Evolutionary conservation across 192 early-diverging fungal genomes (phyloP).

Genomic region (Podila epicladia): DNA sequence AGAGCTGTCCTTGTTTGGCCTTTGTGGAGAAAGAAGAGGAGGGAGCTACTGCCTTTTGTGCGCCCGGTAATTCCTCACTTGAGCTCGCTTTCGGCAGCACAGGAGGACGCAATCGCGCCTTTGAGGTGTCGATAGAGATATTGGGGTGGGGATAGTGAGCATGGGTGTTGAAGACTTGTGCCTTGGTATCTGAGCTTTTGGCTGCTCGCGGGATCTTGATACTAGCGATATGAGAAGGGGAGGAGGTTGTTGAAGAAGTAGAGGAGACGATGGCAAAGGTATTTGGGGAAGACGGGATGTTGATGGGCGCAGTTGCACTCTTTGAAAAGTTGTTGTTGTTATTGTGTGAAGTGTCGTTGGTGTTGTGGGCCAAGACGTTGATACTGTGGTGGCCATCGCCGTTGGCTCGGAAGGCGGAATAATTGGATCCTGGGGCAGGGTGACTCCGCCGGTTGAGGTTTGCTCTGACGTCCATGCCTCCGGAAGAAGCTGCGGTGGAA

Average conservation of each 20-base stretch:
- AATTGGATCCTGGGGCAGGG: not conserved
- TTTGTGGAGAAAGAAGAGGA: not conserved
- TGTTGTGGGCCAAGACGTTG: constrained; percentile 35
- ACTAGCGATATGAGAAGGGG: constrained; percentile 9
- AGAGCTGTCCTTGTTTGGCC: constrained; percentile 6
- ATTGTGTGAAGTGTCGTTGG: not conserved
- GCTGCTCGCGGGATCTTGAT: constrained; percentile 17
- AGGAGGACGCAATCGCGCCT: constrained; percentile 22
- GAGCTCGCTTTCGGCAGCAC: not conserved
- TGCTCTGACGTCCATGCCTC: not conserved
- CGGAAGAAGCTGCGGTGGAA: not conserved
- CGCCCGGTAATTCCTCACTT: not conserved
- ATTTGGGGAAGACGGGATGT: not conserved
- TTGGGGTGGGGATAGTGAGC: constrained; percentile 24
- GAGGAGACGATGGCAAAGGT: constrained; percentile 12
- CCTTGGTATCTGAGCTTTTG: not conserved
- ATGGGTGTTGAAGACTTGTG: not conserved
- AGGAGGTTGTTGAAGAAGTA: constrained; percentile 15
- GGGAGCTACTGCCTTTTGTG: not conserved
- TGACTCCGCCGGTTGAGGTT: not conserved
- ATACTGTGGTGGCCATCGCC: constrained; percentile 25
- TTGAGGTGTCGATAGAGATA: constrained; percentile 46
- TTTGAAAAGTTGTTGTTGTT: not conserved
- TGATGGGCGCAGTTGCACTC: not conserved
- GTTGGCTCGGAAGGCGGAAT: not conserved